Base-by-base conservation (phyloP, 2,329 filamentous ascomycete species). In the Claviceps spartinae region DNA sequence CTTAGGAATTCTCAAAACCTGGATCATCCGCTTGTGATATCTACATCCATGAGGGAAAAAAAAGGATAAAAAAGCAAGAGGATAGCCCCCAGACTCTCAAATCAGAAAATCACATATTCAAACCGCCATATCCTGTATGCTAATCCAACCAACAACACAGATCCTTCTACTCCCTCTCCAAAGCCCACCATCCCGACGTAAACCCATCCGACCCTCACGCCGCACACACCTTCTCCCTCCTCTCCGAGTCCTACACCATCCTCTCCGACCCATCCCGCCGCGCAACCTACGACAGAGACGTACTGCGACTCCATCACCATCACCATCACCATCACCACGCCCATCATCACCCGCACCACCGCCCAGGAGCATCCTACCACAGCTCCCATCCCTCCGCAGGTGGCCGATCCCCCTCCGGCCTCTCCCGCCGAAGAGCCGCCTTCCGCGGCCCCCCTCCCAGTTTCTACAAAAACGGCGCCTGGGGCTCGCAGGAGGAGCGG, bases 131-230 rank as follows among this genome's bases (percentile, higher is more conserved):
- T 34, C 9, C 30, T 34, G 9, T 34, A 9, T 34, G 9, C 30
- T 34, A 34, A 34, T 34, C 30, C 3, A 34, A 34, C 3, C 30
- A 34, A 34, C 30, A 11, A 42, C 20, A 14, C 53, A 83, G 79
- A 61, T 80, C 80, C 59, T 98, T 96, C 78, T 97, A 96, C 76
- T 70, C 77, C 55, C 86, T 97, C 65, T 95, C 89, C 63, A 95
- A 96, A 70, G 72, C 78, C 51, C 85, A 95, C 76, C 93, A 98
- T 69, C 93, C 93, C 1, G 93, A 98, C 75, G 82, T 83, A 65
- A 94, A 97, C 74, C 87, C 77, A 54, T 64, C 78, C 59, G 85
- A 95, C 68, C 85, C 86, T 4, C 65, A 71, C 54, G 86, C 90
- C 56, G 75, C 82, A 4, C 71, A 79, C 53, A 86, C 83, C 64